These are phyloP conservation scores for Oropetium thomaeum DNA, from an alignment of 176 grass and related monocot genomes.

Conservation along the genomic window DNA sequence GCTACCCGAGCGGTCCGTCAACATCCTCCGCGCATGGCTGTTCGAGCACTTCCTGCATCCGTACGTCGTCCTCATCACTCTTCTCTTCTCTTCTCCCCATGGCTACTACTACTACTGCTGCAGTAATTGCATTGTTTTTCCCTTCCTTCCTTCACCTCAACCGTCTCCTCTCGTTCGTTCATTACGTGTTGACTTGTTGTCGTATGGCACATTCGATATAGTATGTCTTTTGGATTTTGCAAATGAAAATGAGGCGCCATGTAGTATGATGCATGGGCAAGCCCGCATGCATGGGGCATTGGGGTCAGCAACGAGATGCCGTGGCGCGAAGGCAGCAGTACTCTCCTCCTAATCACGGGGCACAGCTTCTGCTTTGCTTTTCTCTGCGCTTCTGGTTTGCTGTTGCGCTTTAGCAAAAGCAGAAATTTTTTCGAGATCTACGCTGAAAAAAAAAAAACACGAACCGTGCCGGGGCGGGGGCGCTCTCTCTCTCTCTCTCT, in stretches of 20 bases:
- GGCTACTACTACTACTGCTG: too few relatives aligned
- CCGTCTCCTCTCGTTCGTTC: too few relatives aligned
- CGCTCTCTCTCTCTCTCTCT: too few relatives aligned
- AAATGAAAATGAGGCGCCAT: neutral
- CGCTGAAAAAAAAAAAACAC: conserved; percentile 46
- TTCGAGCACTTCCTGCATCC: conserved; percentile 99
- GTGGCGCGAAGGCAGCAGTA: neutral
- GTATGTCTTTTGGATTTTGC: neutral
- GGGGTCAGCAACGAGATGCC: neutral
- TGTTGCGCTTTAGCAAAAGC: conserved; percentile 52
- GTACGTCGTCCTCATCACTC: conserved; percentile 36
- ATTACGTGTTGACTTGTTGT: neutral
- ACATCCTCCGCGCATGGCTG: conserved; percentile 78
- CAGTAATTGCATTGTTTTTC: too few relatives aligned
- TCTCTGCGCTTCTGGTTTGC: neutral
- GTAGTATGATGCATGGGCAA: neutral
- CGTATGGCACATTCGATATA: neutral
- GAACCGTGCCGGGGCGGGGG: conserved; percentile 44
- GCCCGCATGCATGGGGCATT: too few relatives aligned
- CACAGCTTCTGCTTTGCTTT: conserved; percentile 48
- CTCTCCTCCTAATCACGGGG: conserved; percentile 46
- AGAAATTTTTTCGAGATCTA: conserved; percentile 85
- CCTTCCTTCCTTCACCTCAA: too few relatives aligned
- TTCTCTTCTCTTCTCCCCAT: neutral
- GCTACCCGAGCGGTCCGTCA: conserved; percentile 90